Evolutionary conservation across 2,329 filamentous ascomycete genomes (phyloP), one percentile per base, ranked within the genome.

Genomic region (Cercospora nicotianae): DNA sequence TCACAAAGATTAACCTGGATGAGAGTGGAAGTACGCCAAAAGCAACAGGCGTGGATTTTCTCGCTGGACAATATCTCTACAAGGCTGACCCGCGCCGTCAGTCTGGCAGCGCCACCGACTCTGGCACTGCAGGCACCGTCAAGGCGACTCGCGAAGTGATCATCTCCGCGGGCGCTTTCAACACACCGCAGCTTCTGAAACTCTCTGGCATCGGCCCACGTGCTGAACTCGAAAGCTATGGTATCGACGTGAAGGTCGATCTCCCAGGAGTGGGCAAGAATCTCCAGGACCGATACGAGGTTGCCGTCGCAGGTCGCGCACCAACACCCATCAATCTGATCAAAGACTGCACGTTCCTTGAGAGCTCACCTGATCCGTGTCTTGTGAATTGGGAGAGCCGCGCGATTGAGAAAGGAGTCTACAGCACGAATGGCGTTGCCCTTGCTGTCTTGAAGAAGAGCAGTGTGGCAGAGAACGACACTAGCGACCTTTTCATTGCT

Each of bases 1-100:
- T 89, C 87, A n/a, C 85, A 88, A 78, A 92, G 92, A 12, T 88
- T 88, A 72, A 91, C 83, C 64, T 91, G 90, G 60, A 72, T 62
- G 48, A 64, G 23, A 62, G 26, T n/a, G 59, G 60, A 7, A 28
- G n/a, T 13, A 30, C 20, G 13, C 63, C 57, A 8, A 51, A 55
- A 60, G 80, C 80, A 2, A 78, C 74, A 18, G 80, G 80, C 60
- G 79, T 81, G 8, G 75, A 81, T 63, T 81, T 79, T 70, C 75
- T 79, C 60, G 75, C 79, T 26, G 80, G 80, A 33, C 66, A 66
- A 26, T 74, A 73, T 12, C 71, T 81, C 12, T 81, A 81, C 70
- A 69, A 74, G 18, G 80, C 79, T 9, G 77, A 79, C 62, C 79
- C 79, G 18, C 75, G 75, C 61, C 42, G 33, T 26, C 53, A 59